Base-by-base conservation (phyloP, 2,329 filamentous ascomycete species). In the Beauveria asiatica region DNA sequence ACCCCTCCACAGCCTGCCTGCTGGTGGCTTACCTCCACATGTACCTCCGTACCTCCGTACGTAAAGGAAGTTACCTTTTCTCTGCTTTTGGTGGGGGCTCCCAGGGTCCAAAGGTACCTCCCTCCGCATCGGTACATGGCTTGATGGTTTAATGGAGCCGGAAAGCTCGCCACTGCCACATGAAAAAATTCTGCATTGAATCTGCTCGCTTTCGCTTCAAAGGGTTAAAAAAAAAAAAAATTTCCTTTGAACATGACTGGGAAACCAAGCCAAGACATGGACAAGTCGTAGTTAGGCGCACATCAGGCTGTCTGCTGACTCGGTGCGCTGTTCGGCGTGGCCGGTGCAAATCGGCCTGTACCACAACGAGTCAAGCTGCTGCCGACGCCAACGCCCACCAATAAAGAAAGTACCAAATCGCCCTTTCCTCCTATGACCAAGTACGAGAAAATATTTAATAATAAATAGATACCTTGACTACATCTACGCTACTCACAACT, bases 301-400 rank as follows among this genome's bases (percentile, higher is more conserved):
- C 17, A 37, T 5, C 30, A 49, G 56, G 45, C 56, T 58, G 54
- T 23, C 33, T 37, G 48, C 56, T 58, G 56, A 58, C 56, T 58
- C 56, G 46, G 33, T 50, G 46, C 11, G 46, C 56, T 23, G 46
- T 23, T 56, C 56, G 56, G 46, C 46, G 46, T 58, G 56, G 56
- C 56, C 56, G 56, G 56, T 42, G 25, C 56, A n/a, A 30, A 37
- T 37, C 33, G 11, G 33, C 11, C 45, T 21, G 17, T n/a, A 8
- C 25, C 17, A 10, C n/a, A 42, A 51, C 56, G 56, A 58, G 56
- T 58, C 56, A 58, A 57, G 56, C 46, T 41, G 41, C 5, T 50
- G 46, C 46, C 56, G 46, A 51, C 56, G 56, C 49, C 23, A 41
- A 45, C 11, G 16, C 23, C 25, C 45, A 25, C 7, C 45, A 48